These are phyloP conservation scores for Limnanthes douglasii DNA, from an alignment of 345 rosid genomes.

Conservation along the genomic window DNA sequence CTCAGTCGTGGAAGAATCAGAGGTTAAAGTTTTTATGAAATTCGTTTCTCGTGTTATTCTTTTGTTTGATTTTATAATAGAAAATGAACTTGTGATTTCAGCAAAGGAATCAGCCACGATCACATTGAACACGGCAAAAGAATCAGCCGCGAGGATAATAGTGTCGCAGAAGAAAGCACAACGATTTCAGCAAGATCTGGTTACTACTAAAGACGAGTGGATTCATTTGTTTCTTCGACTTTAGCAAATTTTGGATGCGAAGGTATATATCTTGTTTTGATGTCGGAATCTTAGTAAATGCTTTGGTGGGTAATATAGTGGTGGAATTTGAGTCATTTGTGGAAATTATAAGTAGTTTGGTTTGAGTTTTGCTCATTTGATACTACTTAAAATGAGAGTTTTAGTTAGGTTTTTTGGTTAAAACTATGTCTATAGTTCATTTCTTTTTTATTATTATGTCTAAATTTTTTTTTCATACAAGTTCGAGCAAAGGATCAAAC, in stretches of 20 bases:
- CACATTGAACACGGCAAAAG: slow-evolving; percentile 50
- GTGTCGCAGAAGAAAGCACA: slow-evolving; percentile 29
- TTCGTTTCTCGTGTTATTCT: neutral
- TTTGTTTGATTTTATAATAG: neutral
- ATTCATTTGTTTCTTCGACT: slow-evolving; percentile 43
- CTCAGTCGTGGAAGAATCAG: slow-evolving; percentile 20
- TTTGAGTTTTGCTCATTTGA: neutral
- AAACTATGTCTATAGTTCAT: too few species aligned
- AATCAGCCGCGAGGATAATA: slow-evolving; percentile 48
- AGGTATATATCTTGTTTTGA: slow-evolving; percentile 16
- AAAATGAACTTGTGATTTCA: neutral
- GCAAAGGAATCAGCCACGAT: slow-evolving; percentile 67
- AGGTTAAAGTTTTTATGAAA: slow-evolving; percentile 11
- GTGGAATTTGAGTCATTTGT: neutral
- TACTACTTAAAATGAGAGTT: too few species aligned
- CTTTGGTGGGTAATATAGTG: neutral
- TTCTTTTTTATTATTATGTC: neutral
- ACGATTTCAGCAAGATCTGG: slow-evolving; percentile 35
- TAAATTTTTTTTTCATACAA: neutral
- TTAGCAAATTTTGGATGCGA: slow-evolving; percentile 46
- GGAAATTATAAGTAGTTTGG: neutral
- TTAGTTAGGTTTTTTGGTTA: too few species aligned
- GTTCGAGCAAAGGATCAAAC: too few species aligned
- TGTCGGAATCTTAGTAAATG: neutral
- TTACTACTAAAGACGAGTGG: slow-evolving; percentile 32